These are phyloP conservation scores for Tremella yokohamensis DNA, from an alignment of 768 basidiomycete species.

Conservation along the genomic window DNA sequence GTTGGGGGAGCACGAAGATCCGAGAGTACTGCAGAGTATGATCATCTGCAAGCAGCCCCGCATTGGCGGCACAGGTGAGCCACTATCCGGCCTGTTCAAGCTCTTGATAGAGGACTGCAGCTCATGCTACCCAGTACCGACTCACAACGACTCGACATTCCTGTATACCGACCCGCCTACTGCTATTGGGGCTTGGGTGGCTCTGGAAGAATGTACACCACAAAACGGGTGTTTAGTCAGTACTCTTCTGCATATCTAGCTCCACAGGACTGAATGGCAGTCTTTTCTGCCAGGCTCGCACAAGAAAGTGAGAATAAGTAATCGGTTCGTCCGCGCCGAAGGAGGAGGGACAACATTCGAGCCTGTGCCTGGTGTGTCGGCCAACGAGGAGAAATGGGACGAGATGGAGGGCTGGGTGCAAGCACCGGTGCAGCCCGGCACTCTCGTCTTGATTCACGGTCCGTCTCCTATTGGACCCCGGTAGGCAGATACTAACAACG, in stretches of 20 bases:
- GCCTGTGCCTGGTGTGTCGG: constrained; percentile 52
- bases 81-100: too few species aligned
- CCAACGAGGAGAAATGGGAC: constrained; percentile 45
- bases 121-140: constrained; percentile 60
- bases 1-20: constrained; percentile 77
- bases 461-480: constrained; percentile 28
- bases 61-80: constrained; percentile 84
- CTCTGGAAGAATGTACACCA: constrained; percentile 78
- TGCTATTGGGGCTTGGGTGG: constrained; percentile 95
- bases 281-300: constrained; percentile 73
- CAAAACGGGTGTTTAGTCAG: constrained; percentile 49
- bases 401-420: constrained; percentile 42
- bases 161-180: constrained; percentile 88
- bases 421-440: constrained; percentile 57
- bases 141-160: constrained; percentile 81
- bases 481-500: not conserved
- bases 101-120: not conserved
- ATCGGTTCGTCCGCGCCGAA: constrained; percentile 74
- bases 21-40: constrained; percentile 86
- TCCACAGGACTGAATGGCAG: constrained; percentile 16
- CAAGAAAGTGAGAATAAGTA: constrained; percentile 65
- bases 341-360: constrained; percentile 77
- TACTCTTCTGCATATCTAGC: not conserved
- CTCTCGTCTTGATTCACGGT: constrained; percentile 91
- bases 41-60: constrained; percentile 90